Conservation (phyloP, 2,329 filamentous ascomycete genomes). For the Colletotrichum chrysophilum region DNA sequence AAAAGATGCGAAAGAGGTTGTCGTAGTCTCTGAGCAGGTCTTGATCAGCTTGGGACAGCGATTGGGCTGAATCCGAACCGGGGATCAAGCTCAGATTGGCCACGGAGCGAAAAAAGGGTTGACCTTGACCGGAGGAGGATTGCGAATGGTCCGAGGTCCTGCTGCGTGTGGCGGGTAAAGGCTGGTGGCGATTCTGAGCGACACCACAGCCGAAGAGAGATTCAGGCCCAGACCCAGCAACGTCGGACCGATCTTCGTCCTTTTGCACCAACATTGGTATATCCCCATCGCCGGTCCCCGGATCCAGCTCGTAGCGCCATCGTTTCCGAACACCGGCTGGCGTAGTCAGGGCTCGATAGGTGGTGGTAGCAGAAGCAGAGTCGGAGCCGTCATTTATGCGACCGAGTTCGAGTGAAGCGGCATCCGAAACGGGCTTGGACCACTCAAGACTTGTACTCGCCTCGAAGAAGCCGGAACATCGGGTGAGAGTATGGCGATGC, state of each 20-base stretch:
- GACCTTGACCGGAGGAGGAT: constrained; percentile 47
- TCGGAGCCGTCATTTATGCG: constrained; percentile 54
- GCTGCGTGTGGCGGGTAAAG: constrained; percentile 47
- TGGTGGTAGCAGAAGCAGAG: background rate
- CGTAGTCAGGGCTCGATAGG: constrained; percentile 27
- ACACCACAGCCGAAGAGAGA: constrained; percentile 60
- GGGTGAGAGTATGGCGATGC: constrained; percentile 84
- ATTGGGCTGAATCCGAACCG: constrained; percentile 48
- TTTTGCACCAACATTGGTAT: constrained; percentile 89
- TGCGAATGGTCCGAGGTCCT: constrained; percentile 66
- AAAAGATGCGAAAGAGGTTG: constrained; percentile 94
- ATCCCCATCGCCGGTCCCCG: constrained; percentile 73
- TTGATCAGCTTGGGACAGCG: constrained; percentile 65
- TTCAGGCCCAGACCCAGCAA: constrained; percentile 27
- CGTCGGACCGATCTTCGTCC: constrained; percentile 46
- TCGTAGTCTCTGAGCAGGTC: constrained; percentile 91
- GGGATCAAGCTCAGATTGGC: constrained; percentile 71
- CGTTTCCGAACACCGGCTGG: constrained; percentile 51
- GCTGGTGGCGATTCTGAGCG: background rate
- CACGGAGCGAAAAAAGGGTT: constrained; percentile 84
- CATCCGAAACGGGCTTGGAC: constrained; percentile 50
- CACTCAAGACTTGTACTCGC: constrained; percentile 82
- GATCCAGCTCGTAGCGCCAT: constrained; percentile 91
- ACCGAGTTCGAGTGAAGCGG: constrained; percentile 51
- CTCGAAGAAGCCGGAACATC: constrained; percentile 94